Evolutionary conservation across 2,329 filamentous ascomycete species (phyloP).

Genomic region (Aquanectria penicillioides): DNA sequence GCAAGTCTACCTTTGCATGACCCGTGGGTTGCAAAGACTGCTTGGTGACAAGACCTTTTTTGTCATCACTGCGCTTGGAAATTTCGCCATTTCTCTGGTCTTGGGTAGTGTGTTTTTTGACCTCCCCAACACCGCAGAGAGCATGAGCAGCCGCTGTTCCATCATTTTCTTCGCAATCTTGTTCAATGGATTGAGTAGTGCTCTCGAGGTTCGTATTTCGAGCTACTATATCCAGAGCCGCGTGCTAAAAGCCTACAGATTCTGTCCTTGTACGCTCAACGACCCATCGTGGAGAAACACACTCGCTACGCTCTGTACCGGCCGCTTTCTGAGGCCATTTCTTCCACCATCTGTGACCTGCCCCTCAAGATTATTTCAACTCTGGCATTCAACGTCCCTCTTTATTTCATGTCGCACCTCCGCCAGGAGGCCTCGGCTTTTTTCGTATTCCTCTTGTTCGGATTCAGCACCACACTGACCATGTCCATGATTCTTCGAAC

Average conservation of each 20-base stretch:
- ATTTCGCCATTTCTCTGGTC: constrained; percentile 59
- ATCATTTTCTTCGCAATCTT: constrained; percentile 62
- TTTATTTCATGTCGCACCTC: constrained; percentile 60
- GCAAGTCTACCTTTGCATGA: constrained; percentile 55
- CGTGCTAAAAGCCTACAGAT: constrained; percentile 45
- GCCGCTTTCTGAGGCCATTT: constrained; percentile 43
- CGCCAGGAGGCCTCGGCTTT: constrained; percentile 55
- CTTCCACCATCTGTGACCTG: constrained; percentile 50
- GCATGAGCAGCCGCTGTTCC: constrained; percentile 56
- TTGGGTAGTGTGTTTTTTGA: constrained; percentile 61
- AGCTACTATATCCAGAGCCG: too few relatives aligned
- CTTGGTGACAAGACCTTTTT: constrained; percentile 34
- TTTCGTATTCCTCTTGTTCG: constrained; percentile 56
- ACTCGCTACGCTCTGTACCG: constrained; percentile 48
- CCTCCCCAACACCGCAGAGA: constrained; percentile 51
- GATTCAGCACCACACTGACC: constrained; percentile 47
- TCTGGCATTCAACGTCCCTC: constrained; percentile 53
- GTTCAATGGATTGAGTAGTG: constrained; percentile 57
- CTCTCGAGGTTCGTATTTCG: constrained; percentile 40
- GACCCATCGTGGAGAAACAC: constrained; percentile 48
- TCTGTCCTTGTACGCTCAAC: constrained; percentile 44
- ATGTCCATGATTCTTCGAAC: constrained; percentile 56
- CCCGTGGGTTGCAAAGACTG: constrained; percentile 32
- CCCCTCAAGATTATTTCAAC: constrained; percentile 51
- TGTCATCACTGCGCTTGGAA: constrained; percentile 28